Base-by-base conservation (phyloP, 2,329 filamentous ascomycete species). In the Massarina eburnea region DNA sequence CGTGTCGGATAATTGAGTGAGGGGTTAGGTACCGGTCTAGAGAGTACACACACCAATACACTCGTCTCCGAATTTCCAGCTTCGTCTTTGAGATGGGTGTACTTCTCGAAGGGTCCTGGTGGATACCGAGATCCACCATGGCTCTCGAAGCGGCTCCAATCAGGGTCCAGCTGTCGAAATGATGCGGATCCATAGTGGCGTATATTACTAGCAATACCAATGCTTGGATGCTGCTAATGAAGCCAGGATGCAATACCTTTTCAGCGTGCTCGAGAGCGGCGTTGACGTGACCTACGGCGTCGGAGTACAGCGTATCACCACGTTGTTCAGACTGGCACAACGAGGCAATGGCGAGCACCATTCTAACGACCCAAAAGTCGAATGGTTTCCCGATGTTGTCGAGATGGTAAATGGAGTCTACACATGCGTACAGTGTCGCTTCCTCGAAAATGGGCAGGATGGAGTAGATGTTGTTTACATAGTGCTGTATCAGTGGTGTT, bases 151-250 rank as follows among this genome's bases (percentile, higher is more conserved):
- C 91, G 66, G 94, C 91, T 6, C 92, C 94, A 45, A 96, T 88
- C 51, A 96, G 73, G 54, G 94, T 91, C 91, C 94, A 97, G 59
- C 87, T 90, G 62, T 96, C 91, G 62, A 96, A 96, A 64, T 95
- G 90, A 33, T 85, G 82, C 2, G 92, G 91, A 59, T 97, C 91
- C 39, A 96, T 77, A 75, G 94, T 88, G 3, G 92, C 86, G 67
- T 96, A 97, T 58, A 95, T 84, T 0, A 90, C 91, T 41, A 97
- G 80, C 2, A 97, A 77, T 2, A 96, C 72, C 18, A 97, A 77
- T 0, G 91, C 91, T 67, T 96, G 91, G 14, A 97, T 90, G 58
- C 94, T 92, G 1, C 82, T 81, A 19, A 90, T 82, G 43, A 90
- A 89, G 17, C 92, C 92, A 0, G 92, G 92, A 57, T 86, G 85